Conservation (phyloP, 1,284 basidiomycete species). For the Leccinum variabile region DNA sequence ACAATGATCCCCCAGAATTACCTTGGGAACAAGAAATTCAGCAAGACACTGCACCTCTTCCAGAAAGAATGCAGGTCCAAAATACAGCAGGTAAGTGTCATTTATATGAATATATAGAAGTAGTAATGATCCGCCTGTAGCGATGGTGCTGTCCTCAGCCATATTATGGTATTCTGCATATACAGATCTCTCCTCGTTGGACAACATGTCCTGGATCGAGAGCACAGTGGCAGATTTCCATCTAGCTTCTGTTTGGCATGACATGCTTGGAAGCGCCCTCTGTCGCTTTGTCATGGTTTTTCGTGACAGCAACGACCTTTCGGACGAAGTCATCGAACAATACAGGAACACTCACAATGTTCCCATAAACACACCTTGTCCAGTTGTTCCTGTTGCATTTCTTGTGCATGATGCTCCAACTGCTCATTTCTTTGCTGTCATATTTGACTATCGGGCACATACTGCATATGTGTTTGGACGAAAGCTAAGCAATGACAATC, state of each 20-base stretch:
- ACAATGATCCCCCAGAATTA: neutral
- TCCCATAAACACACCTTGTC: neutral
- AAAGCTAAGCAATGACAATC: neutral
- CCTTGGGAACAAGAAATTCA: neutral
- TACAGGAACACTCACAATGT: conserved; percentile 4
- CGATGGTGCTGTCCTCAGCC: too few species aligned
- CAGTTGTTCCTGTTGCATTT: neutral
- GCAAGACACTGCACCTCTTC: neutral
- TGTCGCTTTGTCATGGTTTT: conserved; percentile 3
- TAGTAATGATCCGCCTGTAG: too few species aligned
- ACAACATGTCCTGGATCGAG: neutral
- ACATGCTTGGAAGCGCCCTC: neutral
- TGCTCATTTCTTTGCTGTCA: conserved; percentile 11
- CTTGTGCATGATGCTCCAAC: neutral
- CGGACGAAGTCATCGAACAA: neutral
- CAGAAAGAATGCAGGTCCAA: neutral
- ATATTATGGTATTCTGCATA: neutral
- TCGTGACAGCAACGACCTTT: neutral
- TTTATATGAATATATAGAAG: too few species aligned
- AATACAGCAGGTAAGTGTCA: neutral
- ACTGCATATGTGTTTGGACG: conserved; percentile 10
- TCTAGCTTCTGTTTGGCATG: conserved; percentile 7
- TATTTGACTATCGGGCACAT: conserved; percentile 5
- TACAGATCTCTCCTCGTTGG: neutral
- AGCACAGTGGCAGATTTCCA: conserved; percentile 1